A percentile compares a stretch with the other conserved stretches of the same genome.
These are phyloP conservation scores for Candida fluviatilis DNA, from an alignment of 805 yeast genomes.

Conservation along the genomic window DNA sequence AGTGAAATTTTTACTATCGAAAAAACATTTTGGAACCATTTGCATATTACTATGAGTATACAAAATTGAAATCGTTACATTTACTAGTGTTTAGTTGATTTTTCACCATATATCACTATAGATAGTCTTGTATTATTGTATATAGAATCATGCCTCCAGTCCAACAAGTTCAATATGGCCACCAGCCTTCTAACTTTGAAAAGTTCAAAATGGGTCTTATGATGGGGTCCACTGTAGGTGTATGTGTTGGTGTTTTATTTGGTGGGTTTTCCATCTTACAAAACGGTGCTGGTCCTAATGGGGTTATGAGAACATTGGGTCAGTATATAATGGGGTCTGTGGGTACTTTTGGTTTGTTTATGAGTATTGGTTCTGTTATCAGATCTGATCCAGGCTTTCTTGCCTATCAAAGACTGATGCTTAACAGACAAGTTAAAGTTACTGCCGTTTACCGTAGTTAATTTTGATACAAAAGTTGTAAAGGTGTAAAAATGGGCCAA, in stretches of 20 bases:
- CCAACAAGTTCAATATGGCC: constrained; percentile 56
- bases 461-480: constrained; percentile 1
- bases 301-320: constrained; percentile 93
- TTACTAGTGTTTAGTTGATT: no score
- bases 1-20: no score
- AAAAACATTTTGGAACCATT: no score
- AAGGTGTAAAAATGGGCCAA: no score
- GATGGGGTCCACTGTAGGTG: constrained; percentile 93
- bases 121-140: no score
- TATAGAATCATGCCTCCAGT: constrained; percentile 58
- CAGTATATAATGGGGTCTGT: constrained; percentile 96
- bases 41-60: no score
- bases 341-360: constrained; percentile 92
- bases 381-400: constrained; percentile 59
- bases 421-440: constrained; percentile 26
- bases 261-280: constrained; percentile 90
- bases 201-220: constrained; percentile 97
- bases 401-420: constrained; percentile 27
- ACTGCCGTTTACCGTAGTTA: constrained; percentile 23
- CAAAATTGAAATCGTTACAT: no score
- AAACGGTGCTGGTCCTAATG: constrained; percentile 97
- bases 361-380: constrained; percentile 93
- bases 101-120: no score
- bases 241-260: constrained; percentile 89
- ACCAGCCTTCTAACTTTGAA: constrained; percentile 76